phyloP scores from a whole-genome alignment of 805 yeast species.

The Wickerhamomyces xylosicus region DNA sequence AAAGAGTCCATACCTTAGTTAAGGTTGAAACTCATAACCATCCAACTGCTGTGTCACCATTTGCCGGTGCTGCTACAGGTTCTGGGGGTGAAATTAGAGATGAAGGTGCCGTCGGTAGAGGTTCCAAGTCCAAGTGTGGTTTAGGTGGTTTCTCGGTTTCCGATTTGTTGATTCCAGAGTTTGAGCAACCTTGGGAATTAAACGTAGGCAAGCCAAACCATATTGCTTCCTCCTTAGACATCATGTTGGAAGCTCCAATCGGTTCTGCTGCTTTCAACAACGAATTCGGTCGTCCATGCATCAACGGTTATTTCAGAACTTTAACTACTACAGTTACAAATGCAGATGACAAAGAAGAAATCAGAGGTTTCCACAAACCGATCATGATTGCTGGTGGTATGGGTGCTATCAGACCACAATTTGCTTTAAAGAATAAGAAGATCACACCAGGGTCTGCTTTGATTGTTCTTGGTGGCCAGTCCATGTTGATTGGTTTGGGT shows the following conservation, averaged over 20 bases:
- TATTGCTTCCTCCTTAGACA: conserved; percentile 86
- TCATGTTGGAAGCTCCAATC: conserved; percentile 94
- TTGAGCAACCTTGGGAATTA: conserved; percentile 92
- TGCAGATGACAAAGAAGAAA: conserved; percentile 51
- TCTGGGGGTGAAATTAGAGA: conserved; percentile 99
- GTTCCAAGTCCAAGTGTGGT: conserved; percentile 96
- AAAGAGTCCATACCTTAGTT: conserved; percentile 78
- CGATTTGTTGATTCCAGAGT: conserved; percentile 78
- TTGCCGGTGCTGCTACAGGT: conserved; percentile 99
- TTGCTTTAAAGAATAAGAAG: conserved; percentile 77
- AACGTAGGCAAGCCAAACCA: conserved; percentile 83
- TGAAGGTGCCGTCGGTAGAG: conserved; percentile 99
- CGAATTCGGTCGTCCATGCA: conserved; percentile 97
- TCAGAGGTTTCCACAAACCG: conserved; percentile 97
- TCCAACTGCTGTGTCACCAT: conserved; percentile 98
- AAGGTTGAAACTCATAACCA: conserved; percentile 99
- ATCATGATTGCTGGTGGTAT: conserved; percentile 99
- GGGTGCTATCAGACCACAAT: conserved; percentile 91
- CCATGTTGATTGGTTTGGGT: conserved; percentile 96
- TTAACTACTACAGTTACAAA: conserved; percentile 70
- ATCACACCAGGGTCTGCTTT: conserved; percentile 88
- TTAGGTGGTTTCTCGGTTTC: conserved; percentile 87
- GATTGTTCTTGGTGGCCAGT: conserved; percentile 94
- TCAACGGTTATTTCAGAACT: conserved; percentile 93
- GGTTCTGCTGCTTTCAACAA: conserved; percentile 98